Conservation (phyloP, 176 grass and related monocot genomes). For the Oryza australiensis region DNA sequence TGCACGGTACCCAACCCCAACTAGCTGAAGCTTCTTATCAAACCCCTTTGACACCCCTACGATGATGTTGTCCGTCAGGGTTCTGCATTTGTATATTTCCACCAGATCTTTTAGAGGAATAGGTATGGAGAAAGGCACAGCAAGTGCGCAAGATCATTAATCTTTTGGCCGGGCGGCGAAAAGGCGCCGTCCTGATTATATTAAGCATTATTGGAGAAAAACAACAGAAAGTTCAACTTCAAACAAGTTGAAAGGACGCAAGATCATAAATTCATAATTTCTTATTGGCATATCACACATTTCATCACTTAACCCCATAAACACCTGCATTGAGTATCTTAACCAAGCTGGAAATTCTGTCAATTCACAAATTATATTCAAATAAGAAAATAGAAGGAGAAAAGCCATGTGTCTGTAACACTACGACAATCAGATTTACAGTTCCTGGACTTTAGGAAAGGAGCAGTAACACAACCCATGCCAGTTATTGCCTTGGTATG, state of each 20-base stretch:
- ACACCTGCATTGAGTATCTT: not conserved
- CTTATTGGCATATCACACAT: not conserved
- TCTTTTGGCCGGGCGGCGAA: too few relatives aligned
- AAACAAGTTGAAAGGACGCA: too few relatives aligned
- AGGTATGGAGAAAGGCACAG: not conserved
- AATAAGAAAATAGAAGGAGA: not conserved
- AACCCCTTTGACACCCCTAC: slow-evolving; percentile 96
- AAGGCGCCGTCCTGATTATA: too few relatives aligned
- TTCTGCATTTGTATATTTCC: slow-evolving; percentile 57
- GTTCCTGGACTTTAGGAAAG: too few relatives aligned
- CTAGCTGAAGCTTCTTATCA: slow-evolving; percentile 79
- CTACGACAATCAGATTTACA: too few relatives aligned
- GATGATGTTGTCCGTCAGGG: slow-evolving; percentile 85
- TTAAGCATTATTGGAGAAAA: too few relatives aligned
- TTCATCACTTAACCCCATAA: not conserved
- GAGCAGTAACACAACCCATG: too few relatives aligned
- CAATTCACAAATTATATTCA: not conserved
- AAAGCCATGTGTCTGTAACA: too few relatives aligned
- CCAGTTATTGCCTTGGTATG: too few relatives aligned
- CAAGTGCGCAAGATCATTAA: not conserved
- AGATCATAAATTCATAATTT: not conserved
- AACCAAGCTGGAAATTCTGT: not conserved
- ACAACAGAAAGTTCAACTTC: too few relatives aligned
- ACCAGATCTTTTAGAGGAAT: slow-evolving; percentile 16
- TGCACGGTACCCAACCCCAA: slow-evolving; percentile 90